Evolutionary conservation across 2,329 filamentous ascomycete species (phyloP).

Genomic region (Colletotrichum euphorbiae): DNA sequence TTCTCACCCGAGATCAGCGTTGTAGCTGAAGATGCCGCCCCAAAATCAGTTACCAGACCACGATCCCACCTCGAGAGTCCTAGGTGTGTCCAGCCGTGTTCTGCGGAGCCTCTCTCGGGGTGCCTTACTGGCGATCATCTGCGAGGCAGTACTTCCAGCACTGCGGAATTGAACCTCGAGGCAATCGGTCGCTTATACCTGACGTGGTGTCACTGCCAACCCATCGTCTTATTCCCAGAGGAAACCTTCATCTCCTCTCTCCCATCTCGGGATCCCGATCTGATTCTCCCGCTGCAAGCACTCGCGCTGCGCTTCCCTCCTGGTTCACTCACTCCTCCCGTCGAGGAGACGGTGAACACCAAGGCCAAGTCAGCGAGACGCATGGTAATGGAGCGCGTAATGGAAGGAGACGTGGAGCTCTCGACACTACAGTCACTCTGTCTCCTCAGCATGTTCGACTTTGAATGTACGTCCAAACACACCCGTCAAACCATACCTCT

Average conservation of each 20-base stretch:
- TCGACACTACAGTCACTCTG: slow-evolving; percentile 54
- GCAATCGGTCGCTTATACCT: slow-evolving; percentile 49
- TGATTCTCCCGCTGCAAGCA: slow-evolving; percentile 52
- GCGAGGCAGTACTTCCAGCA: background rate
- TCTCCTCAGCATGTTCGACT: slow-evolving; percentile 52
- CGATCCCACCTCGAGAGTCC: background rate
- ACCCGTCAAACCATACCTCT: too few species aligned
- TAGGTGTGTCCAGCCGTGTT: background rate
- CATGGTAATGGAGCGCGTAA: slow-evolving; percentile 49
- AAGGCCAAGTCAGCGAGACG: slow-evolving; percentile 33
- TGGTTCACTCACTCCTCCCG: background rate
- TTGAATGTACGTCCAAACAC: slow-evolving; percentile 45
- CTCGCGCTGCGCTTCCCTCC: slow-evolving; percentile 56
- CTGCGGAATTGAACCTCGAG: background rate
- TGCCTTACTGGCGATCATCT: background rate
- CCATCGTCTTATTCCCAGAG: slow-evolving; percentile 59
- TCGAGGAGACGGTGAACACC: background rate
- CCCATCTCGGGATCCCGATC: slow-evolving; percentile 49
- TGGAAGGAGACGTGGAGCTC: slow-evolving; percentile 50
- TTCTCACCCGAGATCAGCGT: background rate
- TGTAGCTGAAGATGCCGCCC: background rate
- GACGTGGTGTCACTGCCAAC: slow-evolving; percentile 61
- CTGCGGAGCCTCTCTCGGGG: background rate
- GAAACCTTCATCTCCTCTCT: slow-evolving; percentile 55
- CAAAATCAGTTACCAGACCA: background rate